Percentiles rank a stretch among this genome's conserved stretches.
These are phyloP conservation scores for Pichia cactophila DNA, from an alignment of 1,139 yeast genomes.

Conservation along the genomic window DNA sequence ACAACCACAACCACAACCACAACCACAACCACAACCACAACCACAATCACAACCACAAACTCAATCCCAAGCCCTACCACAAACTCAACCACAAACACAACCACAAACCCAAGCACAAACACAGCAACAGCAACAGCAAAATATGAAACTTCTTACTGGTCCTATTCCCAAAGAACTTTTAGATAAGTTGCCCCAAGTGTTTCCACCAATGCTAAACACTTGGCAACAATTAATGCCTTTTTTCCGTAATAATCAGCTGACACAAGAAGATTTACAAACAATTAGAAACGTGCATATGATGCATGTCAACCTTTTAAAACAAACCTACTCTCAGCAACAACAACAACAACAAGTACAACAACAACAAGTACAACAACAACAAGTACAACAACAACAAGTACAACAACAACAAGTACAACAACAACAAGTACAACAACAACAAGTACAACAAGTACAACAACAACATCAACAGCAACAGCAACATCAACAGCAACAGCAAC, in stretches of 20 bases:
- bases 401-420: conserved; percentile 18
- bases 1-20: conserved; percentile 10
- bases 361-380: conserved; percentile 24
- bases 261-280: conserved; percentile 45
- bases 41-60: conserved; percentile 13
- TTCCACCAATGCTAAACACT: conserved; percentile 76
- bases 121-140: conserved; percentile 20
- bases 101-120: conserved; percentile 8
- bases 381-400: conserved; percentile 11
- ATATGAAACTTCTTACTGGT: conserved; percentile 40
- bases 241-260: conserved; percentile 46
- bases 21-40: conserved; percentile 14
- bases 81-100: conserved; percentile 9
- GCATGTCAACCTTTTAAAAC: conserved; percentile 42
- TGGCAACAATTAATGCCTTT: conserved; percentile 79
- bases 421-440: conserved; percentile 13
- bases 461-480: conserved; percentile 13
- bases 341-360: conserved; percentile 13
- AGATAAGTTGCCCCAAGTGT: conserved; percentile 56
- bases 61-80: conserved; percentile 15
- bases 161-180: conserved; percentile 75
- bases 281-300: conserved; percentile 56
- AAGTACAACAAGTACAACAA: conserved; percentile 19
- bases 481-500: conserved; percentile 23
- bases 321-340: conserved; percentile 18